A percentile compares a stretch with the other conserved stretches of the same genome.
Conservation (phyloP, 106 monocot species). For the Narthecium ossifragum region DNA sequence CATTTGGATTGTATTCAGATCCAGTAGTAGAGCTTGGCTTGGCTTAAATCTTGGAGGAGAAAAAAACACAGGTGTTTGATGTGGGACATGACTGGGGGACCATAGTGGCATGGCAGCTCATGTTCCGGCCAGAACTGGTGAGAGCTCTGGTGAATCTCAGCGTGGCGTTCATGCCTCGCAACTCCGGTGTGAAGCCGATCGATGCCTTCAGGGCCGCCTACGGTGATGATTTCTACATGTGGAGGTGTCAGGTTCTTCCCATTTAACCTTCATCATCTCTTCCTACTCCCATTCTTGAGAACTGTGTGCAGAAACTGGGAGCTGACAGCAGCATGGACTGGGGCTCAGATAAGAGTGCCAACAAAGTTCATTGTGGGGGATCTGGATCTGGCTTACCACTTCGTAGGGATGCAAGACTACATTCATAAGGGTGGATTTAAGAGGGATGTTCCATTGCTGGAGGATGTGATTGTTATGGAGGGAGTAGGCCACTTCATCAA, state of each 20-base stretch:
- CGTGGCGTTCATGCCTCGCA: constrained; percentile 16
- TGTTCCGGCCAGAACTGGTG: constrained; percentile 54
- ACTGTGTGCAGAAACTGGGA: constrained; percentile 22
- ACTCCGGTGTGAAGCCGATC: constrained; percentile 23
- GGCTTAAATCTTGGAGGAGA: too few species aligned
- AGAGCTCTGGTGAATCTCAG: constrained; percentile 47
- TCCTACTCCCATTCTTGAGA: background rate
- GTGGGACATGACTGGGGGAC: constrained; percentile 82
- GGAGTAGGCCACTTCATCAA: constrained; percentile 36
- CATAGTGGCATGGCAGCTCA: constrained; percentile 41
- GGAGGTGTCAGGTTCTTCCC: constrained; percentile 35
- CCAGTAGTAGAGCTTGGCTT: too few species aligned
- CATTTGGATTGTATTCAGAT: background rate
- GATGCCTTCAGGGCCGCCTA: constrained; percentile 14
- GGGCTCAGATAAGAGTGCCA: constrained; percentile 15
- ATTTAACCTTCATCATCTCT: background rate
- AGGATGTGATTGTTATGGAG: constrained; percentile 24
- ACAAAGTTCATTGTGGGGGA: constrained; percentile 26
- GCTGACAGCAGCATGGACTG: constrained; percentile 19
- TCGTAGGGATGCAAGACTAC: constrained; percentile 14
- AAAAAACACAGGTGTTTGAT: constrained; percentile 37
- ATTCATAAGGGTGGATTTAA: constrained; percentile 17
- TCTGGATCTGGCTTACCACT: constrained; percentile 19
- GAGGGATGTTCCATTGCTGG: constrained; percentile 6
- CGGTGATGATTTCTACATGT: constrained; percentile 43